Conservation (phyloP, 2,329 filamentous ascomycete genomes). For the Ophiobolus disseminans region DNA sequence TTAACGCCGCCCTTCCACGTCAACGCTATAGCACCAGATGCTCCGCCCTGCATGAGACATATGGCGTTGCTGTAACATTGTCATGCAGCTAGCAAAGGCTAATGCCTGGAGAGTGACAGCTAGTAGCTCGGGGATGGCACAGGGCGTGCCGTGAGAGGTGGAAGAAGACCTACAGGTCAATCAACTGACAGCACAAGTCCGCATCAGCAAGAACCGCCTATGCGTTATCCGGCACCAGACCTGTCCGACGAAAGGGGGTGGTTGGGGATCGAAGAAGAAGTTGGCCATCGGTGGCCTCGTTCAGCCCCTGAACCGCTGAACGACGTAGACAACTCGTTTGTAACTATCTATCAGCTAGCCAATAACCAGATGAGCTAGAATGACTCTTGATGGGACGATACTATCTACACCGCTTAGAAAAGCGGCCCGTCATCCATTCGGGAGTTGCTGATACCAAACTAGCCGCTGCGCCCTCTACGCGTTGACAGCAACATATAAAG, state of each 20-base stretch:
- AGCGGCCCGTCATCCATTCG: neutral
- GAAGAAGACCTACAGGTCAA: conserved; percentile 15
- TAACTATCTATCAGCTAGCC: conserved; percentile 2
- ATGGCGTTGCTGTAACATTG: conserved; percentile 20
- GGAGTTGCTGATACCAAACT: conserved; percentile 26
- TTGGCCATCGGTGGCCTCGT: conserved; percentile 12
- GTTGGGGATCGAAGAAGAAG: conserved; percentile 13
- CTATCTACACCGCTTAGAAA: neutral
- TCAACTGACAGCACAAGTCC: conserved; percentile 8
- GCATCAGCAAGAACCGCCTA: conserved; percentile 10
- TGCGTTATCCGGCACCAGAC: conserved; percentile 11
- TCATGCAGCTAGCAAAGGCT: conserved; percentile 17
- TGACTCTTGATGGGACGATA: neutral
- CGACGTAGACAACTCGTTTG: conserved; percentile 7
- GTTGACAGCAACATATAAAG: conserved; percentile 17
- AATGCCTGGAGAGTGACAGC: conserved; percentile 12
- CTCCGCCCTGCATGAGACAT: conserved; percentile 14
- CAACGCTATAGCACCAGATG: conserved; percentile 13
- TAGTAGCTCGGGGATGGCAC: conserved; percentile 15
- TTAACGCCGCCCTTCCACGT: conserved; percentile 9
- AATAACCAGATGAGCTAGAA: conserved; percentile 12
- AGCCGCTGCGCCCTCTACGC: neutral
- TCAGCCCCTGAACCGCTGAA: conserved; percentile 13
- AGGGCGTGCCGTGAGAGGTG: conserved; percentile 10
- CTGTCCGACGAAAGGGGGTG: conserved; percentile 13